phyloP scores from a whole-genome alignment of 768 basidiomycete genomes.

The Mycena olivaceomarginata region DNA sequence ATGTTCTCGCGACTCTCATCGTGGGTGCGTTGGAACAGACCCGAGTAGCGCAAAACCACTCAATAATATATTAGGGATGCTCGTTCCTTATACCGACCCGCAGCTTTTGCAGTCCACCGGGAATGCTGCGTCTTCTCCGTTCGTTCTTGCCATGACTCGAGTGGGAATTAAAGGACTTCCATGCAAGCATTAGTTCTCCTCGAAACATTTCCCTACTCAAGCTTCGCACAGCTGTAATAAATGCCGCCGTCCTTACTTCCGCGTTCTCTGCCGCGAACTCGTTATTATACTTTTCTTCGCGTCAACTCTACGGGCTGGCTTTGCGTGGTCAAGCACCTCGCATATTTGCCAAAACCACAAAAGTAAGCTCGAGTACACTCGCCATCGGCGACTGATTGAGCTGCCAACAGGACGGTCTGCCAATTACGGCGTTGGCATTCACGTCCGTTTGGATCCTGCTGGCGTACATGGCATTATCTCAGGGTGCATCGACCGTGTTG shows the following conservation, averaged over 20 bases:
- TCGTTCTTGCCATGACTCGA: constrained; percentile 79
- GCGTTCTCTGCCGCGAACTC: constrained; percentile 78
- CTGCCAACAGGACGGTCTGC: constrained; percentile 20
- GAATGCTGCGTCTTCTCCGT: constrained; percentile 78
- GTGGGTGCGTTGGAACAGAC: constrained; percentile 55
- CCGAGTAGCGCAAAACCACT: neutral
- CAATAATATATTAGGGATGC: constrained; percentile 60
- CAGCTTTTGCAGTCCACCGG: constrained; percentile 50
- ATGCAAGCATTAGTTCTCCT: neutral
- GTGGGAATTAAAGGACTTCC: constrained; percentile 70
- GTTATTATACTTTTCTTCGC: constrained; percentile 66
- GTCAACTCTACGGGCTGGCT: constrained; percentile 62
- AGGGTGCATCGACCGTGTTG: constrained; percentile 62
- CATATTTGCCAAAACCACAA: constrained; percentile 49
- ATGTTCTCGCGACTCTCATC: constrained; percentile 74
- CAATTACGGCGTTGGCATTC: constrained; percentile 31
- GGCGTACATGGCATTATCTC: constrained; percentile 68
- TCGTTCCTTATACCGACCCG: constrained; percentile 78
- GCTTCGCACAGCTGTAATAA: constrained; percentile 61
- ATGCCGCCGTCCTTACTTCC: constrained; percentile 75
- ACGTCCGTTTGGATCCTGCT: constrained; percentile 45
- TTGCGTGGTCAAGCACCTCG: constrained; percentile 60
- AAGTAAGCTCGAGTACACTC: neutral
- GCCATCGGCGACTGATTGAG: neutral
- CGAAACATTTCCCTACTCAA: neutral